Conservation (phyloP, 345 rosid species). For the Barbarea vulgaris region DNA sequence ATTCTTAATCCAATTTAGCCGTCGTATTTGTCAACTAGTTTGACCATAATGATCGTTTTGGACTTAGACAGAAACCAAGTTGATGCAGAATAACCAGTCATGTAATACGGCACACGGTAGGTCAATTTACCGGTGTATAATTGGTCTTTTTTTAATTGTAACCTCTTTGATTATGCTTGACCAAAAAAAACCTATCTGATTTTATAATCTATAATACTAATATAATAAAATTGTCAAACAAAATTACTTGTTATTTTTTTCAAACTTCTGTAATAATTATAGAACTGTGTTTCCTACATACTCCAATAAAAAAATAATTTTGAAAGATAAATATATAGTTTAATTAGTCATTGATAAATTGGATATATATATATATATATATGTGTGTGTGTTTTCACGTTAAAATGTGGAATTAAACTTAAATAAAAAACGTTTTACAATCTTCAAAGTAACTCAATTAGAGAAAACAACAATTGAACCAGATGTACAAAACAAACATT, state of each 20-base stretch:
- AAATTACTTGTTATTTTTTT: background rate
- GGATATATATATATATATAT: no score
- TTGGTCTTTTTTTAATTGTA: background rate
- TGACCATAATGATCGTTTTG: slow-evolving; percentile 17
- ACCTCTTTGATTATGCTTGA: slow-evolving; percentile 7
- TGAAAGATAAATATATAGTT: background rate
- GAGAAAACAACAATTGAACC: background rate
- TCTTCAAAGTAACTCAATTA: background rate
- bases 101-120: slow-evolving; percentile 17
- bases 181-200: background rate
- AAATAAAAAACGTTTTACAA: background rate
- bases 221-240: background rate
- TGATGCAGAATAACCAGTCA: slow-evolving; percentile 9
- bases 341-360: background rate
- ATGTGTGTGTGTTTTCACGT: background rate
- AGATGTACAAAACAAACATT: no score
- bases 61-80: slow-evolving; percentile 18
- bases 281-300: background rate
- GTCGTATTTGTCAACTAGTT: slow-evolving; percentile 15
- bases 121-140: background rate
- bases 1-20: background rate
- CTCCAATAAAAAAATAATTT: background rate
- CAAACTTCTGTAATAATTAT: background rate
- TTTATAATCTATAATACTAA: background rate
- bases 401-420: background rate